A percentile compares a stretch with the other conserved stretches of the same genome.
These are phyloP conservation scores for Lagenidium giganteum DNA, from an alignment of 352 stramenopile species.

Conservation along the genomic window DNA sequence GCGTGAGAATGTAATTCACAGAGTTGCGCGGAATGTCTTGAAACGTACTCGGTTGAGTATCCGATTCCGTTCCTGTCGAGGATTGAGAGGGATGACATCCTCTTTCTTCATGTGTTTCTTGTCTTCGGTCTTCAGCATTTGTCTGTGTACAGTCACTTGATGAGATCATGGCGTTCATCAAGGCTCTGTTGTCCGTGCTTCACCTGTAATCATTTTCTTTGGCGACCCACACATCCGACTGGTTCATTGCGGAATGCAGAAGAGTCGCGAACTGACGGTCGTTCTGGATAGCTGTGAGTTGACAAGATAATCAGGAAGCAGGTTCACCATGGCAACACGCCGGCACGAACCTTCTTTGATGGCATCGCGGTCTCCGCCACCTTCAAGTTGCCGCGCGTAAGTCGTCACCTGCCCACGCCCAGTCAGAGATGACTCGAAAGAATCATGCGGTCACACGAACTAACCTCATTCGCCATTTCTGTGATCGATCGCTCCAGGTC, in stretches of 20 bases:
- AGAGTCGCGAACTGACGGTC: too few species aligned
- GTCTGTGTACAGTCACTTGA: conserved; percentile 21
- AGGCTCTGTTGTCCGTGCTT: background rate
- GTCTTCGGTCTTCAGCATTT: conserved; percentile 88
- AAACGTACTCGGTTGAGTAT: conserved; percentile 72
- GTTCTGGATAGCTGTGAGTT: conserved; percentile 49
- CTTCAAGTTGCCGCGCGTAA: conserved; percentile 27
- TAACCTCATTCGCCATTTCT: conserved; percentile 19
- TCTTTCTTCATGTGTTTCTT: conserved; percentile 81
- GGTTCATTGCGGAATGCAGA: too few species aligned
- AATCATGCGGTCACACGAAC: background rate
- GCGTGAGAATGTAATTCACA: too few species aligned
- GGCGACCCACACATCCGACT: conserved; percentile 76
- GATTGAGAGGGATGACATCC: conserved; percentile 67
- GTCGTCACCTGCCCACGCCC: conserved; percentile 22
- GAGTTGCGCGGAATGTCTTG: too few species aligned
- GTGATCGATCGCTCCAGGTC: conserved; percentile 47
- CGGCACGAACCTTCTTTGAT: conserved; percentile 62
- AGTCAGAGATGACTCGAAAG: background rate
- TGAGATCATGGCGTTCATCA: background rate
- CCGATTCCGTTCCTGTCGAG: conserved; percentile 81
- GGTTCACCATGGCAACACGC: too few species aligned
- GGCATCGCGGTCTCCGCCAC: conserved; percentile 29
- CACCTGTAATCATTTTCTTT: conserved; percentile 87
- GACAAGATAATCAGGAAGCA: too few species aligned